These are phyloP conservation scores for Camillea tinctor DNA, from an alignment of 2,329 filamentous ascomycete genomes.

Conservation along the genomic window DNA sequence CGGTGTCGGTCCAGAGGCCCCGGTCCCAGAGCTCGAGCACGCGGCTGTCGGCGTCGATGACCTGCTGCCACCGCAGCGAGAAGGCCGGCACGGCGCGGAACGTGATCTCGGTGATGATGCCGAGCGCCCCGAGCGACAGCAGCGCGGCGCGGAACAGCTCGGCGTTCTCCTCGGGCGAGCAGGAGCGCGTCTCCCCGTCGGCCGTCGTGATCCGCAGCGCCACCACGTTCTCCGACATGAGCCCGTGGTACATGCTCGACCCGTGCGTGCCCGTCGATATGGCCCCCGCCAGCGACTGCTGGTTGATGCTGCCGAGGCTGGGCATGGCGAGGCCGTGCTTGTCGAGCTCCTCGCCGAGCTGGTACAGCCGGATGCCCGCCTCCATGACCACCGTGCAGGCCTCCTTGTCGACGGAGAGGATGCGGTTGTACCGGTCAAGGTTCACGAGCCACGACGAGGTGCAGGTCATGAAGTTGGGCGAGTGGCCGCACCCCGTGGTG, in stretches of 20 bases:
- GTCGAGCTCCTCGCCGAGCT: conserved; percentile 72
- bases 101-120: conserved; percentile 87
- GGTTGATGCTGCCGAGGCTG: conserved; percentile 91
- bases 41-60: conserved; percentile 66
- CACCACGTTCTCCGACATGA: conserved; percentile 76
- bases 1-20: conserved; percentile 76
- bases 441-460: conserved; percentile 95
- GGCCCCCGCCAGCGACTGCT: conserved; percentile 88
- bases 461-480: conserved; percentile 87
- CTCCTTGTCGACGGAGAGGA: conserved; percentile 67
- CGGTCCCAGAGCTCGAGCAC: conserved; percentile 71
- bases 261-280: conserved; percentile 94
- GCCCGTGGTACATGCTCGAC: conserved; percentile 77
- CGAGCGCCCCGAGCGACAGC: conserved; percentile 83
- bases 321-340: conserved; percentile 78
- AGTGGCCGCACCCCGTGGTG: conserved; percentile 88
- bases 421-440: conserved; percentile 75
- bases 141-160: conserved; percentile 87
- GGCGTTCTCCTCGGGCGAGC: conserved; percentile 65
- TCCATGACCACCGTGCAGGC: conserved; percentile 72
- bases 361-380: conserved; percentile 80
- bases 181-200: conserved; percentile 71
- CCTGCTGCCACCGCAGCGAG: conserved; percentile 84
- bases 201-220: conserved; percentile 78
- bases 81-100: conserved; percentile 78